phyloP scores from a whole-genome alignment of 441 rosid species.

The Croton setiger region DNA sequence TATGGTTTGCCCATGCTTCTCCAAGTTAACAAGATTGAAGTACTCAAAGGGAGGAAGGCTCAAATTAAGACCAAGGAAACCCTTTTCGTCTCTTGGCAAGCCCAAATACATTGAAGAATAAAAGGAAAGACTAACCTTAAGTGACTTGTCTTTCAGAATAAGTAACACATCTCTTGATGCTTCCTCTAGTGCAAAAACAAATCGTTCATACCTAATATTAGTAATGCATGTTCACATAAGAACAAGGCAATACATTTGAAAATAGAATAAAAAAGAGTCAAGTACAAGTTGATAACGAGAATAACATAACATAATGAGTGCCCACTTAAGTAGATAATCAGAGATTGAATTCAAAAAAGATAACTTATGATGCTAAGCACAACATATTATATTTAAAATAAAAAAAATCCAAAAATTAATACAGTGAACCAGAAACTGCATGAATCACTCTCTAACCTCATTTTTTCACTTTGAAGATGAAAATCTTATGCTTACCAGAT shows the following conservation, averaged over 20 bases:
- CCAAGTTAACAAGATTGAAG: neutral
- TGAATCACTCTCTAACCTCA: neutral
- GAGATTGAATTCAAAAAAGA: too few species aligned
- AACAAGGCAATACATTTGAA: constrained; percentile 2
- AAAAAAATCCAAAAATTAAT: neutral
- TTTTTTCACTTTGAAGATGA: neutral
- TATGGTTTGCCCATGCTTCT: neutral
- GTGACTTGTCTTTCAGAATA: constrained; percentile 75
- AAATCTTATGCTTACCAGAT: neutral
- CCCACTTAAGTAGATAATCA: too few species aligned
- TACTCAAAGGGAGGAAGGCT: neutral
- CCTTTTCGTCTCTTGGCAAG: neutral
- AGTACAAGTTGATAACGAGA: neutral
- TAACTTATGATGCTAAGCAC: too few species aligned
- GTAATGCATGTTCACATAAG: constrained; percentile 10
- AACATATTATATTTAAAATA: too few species aligned
- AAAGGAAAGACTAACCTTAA: constrained; percentile 53
- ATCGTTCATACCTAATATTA: constrained; percentile 72
- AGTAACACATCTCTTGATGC: constrained; percentile 92
- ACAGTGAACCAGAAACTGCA: neutral
- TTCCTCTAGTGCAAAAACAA: constrained; percentile 85
- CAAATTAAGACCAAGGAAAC: neutral
- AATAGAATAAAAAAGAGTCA: neutral
- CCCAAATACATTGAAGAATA: neutral
- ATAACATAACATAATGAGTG: too few species aligned